These are phyloP conservation scores for Amanita fuliginea DNA, from an alignment of 768 basidiomycete species.

Conservation along the genomic window DNA sequence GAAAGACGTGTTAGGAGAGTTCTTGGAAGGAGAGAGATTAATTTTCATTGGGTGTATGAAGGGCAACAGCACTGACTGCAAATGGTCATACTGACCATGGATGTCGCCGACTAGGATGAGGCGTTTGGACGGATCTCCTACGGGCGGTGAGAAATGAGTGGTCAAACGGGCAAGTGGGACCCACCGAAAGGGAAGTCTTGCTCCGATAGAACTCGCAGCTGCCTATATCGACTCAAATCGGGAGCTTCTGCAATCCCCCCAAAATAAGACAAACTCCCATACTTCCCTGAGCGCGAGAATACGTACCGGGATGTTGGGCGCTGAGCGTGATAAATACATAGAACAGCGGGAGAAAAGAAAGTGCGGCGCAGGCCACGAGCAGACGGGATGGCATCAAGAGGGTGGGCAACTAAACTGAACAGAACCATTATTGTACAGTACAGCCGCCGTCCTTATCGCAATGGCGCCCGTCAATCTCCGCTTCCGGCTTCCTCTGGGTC, in stretches of 20 bases:
- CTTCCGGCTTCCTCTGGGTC: constrained; percentile 12
- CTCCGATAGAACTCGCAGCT: constrained; percentile 28
- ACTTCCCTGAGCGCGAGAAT: background rate
- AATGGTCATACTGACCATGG: constrained; percentile 66
- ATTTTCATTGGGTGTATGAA: background rate
- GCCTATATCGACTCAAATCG: constrained; percentile 44
- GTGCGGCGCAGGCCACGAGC: background rate
- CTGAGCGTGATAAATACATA: background rate
- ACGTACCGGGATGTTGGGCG: background rate
- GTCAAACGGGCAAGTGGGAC: background rate
- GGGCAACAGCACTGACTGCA: constrained; percentile 35
- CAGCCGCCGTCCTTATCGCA: constrained; percentile 18
- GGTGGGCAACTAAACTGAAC: constrained; percentile 9
- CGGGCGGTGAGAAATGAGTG: background rate
- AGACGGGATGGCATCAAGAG: constrained; percentile 9
- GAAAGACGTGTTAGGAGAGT: constrained; percentile 49
- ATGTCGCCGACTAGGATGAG: constrained; percentile 80
- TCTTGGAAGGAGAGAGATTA: constrained; percentile 23
- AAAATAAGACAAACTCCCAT: background rate
- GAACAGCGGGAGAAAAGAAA: background rate
- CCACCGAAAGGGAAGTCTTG: constrained; percentile 48
- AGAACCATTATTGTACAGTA: background rate
- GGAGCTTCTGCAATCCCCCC: constrained; percentile 29
- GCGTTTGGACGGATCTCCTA: constrained; percentile 43
- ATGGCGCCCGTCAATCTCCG: constrained; percentile 43